Percentiles rank a stretch among this genome's conserved stretches.
phyloP scores from a whole-genome alignment of 352 stramenopile genomes.

The Globisporangium radiosum region DNA sequence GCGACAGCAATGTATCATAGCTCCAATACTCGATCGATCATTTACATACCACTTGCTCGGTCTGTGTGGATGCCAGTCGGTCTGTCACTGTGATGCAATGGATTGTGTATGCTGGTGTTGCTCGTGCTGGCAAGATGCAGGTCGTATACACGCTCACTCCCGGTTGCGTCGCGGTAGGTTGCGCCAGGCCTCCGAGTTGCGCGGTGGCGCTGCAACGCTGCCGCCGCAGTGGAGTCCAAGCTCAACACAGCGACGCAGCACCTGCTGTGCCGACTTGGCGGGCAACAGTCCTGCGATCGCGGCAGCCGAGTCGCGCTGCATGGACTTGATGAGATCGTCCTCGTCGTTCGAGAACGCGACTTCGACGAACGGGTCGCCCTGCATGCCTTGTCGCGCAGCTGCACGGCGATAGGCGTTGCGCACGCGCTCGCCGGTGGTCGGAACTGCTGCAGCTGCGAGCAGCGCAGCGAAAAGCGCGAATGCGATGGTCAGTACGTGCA shows the following conservation, averaged over 20 bases:
- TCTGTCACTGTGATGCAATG: background rate
- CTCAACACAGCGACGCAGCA: constrained; percentile 48
- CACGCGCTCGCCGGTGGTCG: background rate
- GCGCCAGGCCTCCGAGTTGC: constrained; percentile 45
- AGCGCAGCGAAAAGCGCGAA: background rate
- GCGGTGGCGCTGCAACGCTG: constrained; percentile 18
- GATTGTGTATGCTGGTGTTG: background rate
- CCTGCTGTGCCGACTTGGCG: constrained; percentile 27
- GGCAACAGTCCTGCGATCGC: constrained; percentile 27
- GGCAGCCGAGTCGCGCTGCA: constrained; percentile 32
- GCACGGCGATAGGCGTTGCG: constrained; percentile 9
- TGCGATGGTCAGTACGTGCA: too few species aligned
- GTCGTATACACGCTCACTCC: background rate
- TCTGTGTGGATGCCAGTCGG: too few species aligned
- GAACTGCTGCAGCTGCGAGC: background rate
- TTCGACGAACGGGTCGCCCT: constrained; percentile 14
- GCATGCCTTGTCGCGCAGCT: background rate
- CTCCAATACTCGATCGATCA: too few species aligned
- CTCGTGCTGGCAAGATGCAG: background rate
- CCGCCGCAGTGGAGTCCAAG: constrained; percentile 43
- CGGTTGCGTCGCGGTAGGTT: constrained; percentile 1
- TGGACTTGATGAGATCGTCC: constrained; percentile 37
- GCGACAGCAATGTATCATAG: background rate
- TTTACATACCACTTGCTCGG: too few species aligned
- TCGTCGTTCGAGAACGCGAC: constrained; percentile 41